These are phyloP conservation scores for Ilyonectria destructans DNA, from an alignment of 2,329 filamentous ascomycete species.

Conservation along the genomic window DNA sequence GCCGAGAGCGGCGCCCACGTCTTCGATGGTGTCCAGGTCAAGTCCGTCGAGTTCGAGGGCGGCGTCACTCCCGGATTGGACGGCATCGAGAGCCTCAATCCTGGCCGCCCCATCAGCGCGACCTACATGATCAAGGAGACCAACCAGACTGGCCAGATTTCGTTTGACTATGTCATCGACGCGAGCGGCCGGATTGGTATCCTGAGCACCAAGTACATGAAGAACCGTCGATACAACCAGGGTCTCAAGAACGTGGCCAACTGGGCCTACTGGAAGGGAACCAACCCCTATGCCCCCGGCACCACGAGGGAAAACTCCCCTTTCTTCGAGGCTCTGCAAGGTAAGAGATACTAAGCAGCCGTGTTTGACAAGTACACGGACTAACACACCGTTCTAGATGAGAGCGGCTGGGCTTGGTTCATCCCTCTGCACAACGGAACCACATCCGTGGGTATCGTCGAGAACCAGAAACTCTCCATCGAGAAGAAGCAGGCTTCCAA, in stretches of 20 bases:
- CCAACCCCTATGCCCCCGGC: conserved; percentile 53
- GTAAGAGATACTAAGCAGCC: conserved; percentile 36
- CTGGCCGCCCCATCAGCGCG: conserved; percentile 55
- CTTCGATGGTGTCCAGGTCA: conserved; percentile 60
- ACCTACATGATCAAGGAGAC: conserved; percentile 55
- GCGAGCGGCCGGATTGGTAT: conserved; percentile 64
- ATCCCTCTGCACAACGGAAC: conserved; percentile 67
- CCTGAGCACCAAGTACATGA: conserved; percentile 64
- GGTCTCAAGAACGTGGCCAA: conserved; percentile 65
- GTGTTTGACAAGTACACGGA: not conserved
- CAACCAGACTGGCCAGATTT: conserved; percentile 56
- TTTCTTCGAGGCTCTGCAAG: conserved; percentile 62
- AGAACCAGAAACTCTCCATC: conserved; percentile 56
- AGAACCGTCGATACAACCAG: conserved; percentile 64
- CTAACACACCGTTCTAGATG: conserved; percentile 51
- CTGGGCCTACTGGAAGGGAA: conserved; percentile 65
- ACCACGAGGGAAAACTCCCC: conserved; percentile 56
- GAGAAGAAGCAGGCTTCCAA: conserved; percentile 54
- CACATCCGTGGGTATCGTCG: conserved; percentile 61
- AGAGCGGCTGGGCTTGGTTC: conserved; percentile 66
- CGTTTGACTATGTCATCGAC: conserved; percentile 66
- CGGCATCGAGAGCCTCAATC: conserved; percentile 29
- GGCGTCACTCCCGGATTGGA: conserved; percentile 7
- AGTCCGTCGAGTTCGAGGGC: conserved; percentile 52
- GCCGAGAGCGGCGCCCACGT: conserved; percentile 56